Base-by-base conservation (phyloP, 139 green algal genomes). In the Auxenochlorella pyrenoidosa region DNA sequence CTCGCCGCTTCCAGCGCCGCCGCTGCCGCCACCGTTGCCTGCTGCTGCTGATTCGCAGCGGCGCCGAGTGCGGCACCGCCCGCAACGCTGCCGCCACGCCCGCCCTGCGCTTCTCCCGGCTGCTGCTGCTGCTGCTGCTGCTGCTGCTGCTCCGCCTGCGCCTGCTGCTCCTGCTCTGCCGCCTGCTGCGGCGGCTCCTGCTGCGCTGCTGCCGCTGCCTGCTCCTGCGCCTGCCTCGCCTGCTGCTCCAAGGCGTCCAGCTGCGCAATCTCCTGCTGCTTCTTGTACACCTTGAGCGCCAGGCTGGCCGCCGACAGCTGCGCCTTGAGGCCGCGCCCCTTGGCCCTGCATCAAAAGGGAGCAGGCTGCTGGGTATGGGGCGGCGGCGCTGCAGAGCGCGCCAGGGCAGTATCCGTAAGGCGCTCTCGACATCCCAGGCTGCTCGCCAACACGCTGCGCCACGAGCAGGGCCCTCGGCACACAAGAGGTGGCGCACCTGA, bases 201-300 rank as follows among this genome's bases (percentile, higher is more conserved):
- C 84, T 79, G 77, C 79, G 59, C 65, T 54, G 54, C 72, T 47
- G 38, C 22, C 24, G 72, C 38, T n/a, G 72, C 21, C 30, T 71
- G 38, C 72, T 34, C 28, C 75, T 63, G 75, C 43, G 38, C 75
- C 75, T 80, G 43, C n/a, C 38, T 63, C 84, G 68, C 40, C 68
- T 89, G 79, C 77, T 89, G 84, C 83, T 83, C 84, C 32, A 87
- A 26, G 10, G 58, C 76, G 63, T 84, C 66, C 34, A 82, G 83
- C 47, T 91, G 87, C 58, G 95, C 94, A 28, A 97, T 92, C 68
- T 94, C 90, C 75, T 95, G 88, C 86, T 97, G 95, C 43, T 90
- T 90, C 40, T 94, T 68, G 41, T 92, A 94, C 43, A 96, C 92
- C 87, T 94, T 96, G 12, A 97, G 83, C 1, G 94, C 95, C n/a